A percentile compares a stretch with the other conserved stretches of the same genome.
phyloP scores from a whole-genome alignment of 345 rosid species.

The Brassica incana region DNA sequence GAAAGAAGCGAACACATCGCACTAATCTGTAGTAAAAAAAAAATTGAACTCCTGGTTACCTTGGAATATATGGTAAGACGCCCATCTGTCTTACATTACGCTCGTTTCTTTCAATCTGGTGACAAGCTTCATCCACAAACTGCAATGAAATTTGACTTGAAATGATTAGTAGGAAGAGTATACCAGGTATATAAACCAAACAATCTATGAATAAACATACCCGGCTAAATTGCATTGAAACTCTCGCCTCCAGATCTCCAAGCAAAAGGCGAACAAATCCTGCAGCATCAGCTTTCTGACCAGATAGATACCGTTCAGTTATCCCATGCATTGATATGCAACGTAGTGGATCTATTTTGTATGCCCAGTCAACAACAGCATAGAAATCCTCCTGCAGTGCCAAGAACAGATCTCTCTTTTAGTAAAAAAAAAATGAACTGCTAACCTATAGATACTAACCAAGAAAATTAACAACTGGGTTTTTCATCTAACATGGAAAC shows the following conservation, averaged over 20 bases:
- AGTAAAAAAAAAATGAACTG: neutral
- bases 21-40: neutral
- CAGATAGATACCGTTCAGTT: constrained; percentile 93
- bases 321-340: constrained; percentile 99
- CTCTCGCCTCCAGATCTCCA: constrained; percentile 88
- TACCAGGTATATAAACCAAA: constrained; percentile 3
- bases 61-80: constrained; percentile 87
- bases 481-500: constrained; percentile 48
- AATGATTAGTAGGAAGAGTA: constrained; percentile 21
- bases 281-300: constrained; percentile 99
- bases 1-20: neutral
- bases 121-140: constrained; percentile 99
- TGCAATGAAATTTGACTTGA: constrained; percentile 42
- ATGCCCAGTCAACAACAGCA: constrained; percentile 99
- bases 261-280: constrained; percentile 98
- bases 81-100: constrained; percentile 89
- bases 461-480: neutral
- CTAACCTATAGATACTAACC: neutral
- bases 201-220: constrained; percentile 50
- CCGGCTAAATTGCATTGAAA: constrained; percentile 87
- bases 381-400: constrained; percentile 84
- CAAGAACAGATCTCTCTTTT: constrained; percentile 22
- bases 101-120: constrained; percentile 84
- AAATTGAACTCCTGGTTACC: constrained; percentile 45
- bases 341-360: constrained; percentile 93